Percentiles rank a stretch among this genome's conserved stretches.
Conservation (phyloP, 805 yeast species). For the Suhomyces xylopsoci region DNA sequence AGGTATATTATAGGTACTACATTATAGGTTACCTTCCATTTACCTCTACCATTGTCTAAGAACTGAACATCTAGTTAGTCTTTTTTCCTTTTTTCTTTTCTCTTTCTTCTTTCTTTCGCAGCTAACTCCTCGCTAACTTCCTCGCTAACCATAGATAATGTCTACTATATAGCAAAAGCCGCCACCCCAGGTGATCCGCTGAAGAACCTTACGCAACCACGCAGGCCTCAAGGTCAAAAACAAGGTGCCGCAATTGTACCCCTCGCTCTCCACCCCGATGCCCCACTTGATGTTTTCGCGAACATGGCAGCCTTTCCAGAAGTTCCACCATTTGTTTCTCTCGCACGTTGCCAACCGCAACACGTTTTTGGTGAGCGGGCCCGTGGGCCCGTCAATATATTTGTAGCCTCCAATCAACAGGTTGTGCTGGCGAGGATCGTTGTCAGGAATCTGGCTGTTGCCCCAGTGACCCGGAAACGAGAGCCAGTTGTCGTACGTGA, state of each 20-base stretch:
- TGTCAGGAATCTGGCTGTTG: conserved; percentile 59
- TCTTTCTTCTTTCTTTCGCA: neutral
- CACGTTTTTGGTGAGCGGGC: conserved; percentile 81
- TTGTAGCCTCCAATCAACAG: conserved; percentile 82
- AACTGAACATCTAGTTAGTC: neutral
- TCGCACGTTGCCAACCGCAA: conserved; percentile 73
- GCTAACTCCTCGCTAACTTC: neutral
- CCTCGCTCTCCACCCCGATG: conserved; percentile 84
- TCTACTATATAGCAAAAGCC: conserved; percentile 55
- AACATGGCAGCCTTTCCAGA: conserved; percentile 78
- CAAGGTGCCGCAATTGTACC: conserved; percentile 73
- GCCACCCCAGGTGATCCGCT: conserved; percentile 60
- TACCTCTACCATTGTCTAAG: neutral
- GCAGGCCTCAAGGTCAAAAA: conserved; percentile 52
- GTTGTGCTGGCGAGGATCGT: conserved; percentile 80
- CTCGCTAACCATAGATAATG: conserved; percentile 40
- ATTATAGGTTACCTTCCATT: too few relatives aligned
- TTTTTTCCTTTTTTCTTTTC: too few relatives aligned
- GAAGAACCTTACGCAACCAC: conserved; percentile 47
- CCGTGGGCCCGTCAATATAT: conserved; percentile 89
- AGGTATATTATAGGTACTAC: too few relatives aligned
- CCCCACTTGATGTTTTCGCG: conserved; percentile 75
- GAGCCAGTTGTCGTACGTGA: conserved; percentile 71
- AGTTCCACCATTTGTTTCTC: conserved; percentile 88
- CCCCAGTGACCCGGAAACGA: conserved; percentile 87